These are phyloP conservation scores for Capsicum rhomboideum DNA, from an alignment of 257 asterid genomes.

Conservation along the genomic window DNA sequence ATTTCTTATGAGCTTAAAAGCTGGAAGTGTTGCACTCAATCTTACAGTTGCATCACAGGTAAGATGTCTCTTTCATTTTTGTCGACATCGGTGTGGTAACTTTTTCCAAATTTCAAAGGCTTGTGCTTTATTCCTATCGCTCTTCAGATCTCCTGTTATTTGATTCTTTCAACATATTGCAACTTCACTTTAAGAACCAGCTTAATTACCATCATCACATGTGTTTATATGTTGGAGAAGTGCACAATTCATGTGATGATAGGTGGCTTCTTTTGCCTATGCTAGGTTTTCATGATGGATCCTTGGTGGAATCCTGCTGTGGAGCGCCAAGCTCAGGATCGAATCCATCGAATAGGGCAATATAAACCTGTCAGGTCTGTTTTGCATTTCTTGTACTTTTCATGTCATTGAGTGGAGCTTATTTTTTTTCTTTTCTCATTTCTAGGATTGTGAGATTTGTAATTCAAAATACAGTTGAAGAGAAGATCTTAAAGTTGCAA, in stretches of 20 bases:
- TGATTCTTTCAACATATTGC: background rate
- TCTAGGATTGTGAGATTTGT: constrained; percentile 78
- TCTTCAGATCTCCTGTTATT: background rate
- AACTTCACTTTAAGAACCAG: background rate
- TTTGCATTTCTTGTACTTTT: background rate
- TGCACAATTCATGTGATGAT: background rate
- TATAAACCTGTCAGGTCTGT: constrained; percentile 73
- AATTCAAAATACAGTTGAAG: constrained; percentile 77
- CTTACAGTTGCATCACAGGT: constrained; percentile 96
- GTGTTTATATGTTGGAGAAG: background rate
- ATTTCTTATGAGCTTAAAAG: constrained; percentile 90
- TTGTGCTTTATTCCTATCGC: background rate
- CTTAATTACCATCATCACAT: background rate
- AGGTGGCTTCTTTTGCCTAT: background rate
- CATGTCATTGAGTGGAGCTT: background rate
- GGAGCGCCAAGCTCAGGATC: constrained; percentile 92
- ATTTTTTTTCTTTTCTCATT: background rate
- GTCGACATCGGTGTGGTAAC: background rate
- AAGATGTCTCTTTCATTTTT: constrained; percentile 6
- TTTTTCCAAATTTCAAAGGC: background rate
- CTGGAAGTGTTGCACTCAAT: constrained; percentile 96
- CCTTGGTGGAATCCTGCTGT: constrained; percentile 99
- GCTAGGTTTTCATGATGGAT: constrained; percentile 93
- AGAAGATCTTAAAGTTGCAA: constrained; percentile 84
- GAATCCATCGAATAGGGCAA: constrained; percentile 94